Evolutionary conservation across 352 stramenopile genomes (phyloP).

Genomic region (Pythium volutum): DNA sequence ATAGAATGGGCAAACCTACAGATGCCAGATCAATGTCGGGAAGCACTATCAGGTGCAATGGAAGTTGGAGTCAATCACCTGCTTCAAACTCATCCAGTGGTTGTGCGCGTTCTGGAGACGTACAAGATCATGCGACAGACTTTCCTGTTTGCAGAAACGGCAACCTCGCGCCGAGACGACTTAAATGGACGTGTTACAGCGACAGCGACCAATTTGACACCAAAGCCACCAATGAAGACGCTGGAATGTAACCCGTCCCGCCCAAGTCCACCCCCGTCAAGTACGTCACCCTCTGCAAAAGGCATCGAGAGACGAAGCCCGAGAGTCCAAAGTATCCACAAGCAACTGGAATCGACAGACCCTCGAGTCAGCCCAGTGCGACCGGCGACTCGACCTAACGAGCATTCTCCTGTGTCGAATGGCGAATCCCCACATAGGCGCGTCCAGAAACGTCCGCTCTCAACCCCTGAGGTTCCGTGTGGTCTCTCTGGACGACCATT

Average conservation of each 20-base stretch:
- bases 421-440: conserved; percentile 40
- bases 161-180: not conserved
- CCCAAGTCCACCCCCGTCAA: not conserved
- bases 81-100: conserved; percentile 47
- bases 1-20: conserved; percentile 69
- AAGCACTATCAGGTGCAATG: conserved; percentile 57
- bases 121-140: conserved; percentile 71
- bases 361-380: conserved; percentile 16
- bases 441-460: conserved; percentile 32
- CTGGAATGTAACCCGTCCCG: conserved; percentile 1
- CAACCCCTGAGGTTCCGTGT: conserved; percentile 34
- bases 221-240: not conserved
- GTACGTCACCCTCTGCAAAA: not conserved
- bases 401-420: conserved; percentile 3
- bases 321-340: conserved; percentile 23
- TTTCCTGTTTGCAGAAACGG: conserved; percentile 44
- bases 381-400: conserved; percentile 21
- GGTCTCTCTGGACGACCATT: conserved; percentile 36
- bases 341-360: not conserved
- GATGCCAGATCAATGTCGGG: conserved; percentile 56
- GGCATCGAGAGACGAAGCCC: conserved; percentile 20
- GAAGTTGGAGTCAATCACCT: conserved; percentile 54
- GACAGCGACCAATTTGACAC: not conserved
- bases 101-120: conserved; percentile 54
- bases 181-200: not conserved